Base-by-base conservation (phyloP, 1,284 basidiomycete genomes). In the Moesziomyces sp. region DNA sequence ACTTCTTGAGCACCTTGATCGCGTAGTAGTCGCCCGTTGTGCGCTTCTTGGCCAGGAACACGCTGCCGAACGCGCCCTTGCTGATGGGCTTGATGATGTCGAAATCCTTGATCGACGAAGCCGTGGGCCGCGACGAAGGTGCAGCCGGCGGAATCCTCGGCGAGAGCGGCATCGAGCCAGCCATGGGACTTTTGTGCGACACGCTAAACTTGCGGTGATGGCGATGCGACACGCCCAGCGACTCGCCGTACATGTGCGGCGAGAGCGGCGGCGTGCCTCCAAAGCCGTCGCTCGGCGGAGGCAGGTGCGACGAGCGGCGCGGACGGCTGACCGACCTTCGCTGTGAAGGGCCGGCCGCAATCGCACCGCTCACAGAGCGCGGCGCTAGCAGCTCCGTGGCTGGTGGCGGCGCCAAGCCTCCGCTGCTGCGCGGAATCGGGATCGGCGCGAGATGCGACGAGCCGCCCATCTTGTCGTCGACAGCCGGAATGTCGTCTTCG, bases 1-100 rank as follows among this genome's bases (percentile, higher is more conserved):
- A 93, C 87, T 99, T 99, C 86, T 97, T 98, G 78, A 99, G 86
- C 35, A 98, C 94, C 86, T 99, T 99, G 89, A 99, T 97, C 28
- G 97, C 97, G 86, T 92, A 99, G 86, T 98, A 97, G 85, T 99
- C 97, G 55, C 97, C 97, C 0, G 97, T 99, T 5, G 90, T 92
- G 77, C 94, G 94, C 88, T 99, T 99, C 87, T 96, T 97, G 35
- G 97, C 93, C 42, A 99, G 88, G 85, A 97, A 99, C 50, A 99
- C 97, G 16, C 94, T 96, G 14, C 97, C 97, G 53, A 76, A 99
- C 2, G 97, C 97, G 55, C 97, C 97, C 83, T 99, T 97, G 85
- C 93, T 95, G 85, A 99, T 99, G 3, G 97, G 97, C 85, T 99
- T 99, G 87, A 99, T 94, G 81, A 99, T 91, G 84, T 98, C 94